phyloP scores from a whole-genome alignment of 1,284 basidiomycete species.

The Malassezia furfur region DNA sequence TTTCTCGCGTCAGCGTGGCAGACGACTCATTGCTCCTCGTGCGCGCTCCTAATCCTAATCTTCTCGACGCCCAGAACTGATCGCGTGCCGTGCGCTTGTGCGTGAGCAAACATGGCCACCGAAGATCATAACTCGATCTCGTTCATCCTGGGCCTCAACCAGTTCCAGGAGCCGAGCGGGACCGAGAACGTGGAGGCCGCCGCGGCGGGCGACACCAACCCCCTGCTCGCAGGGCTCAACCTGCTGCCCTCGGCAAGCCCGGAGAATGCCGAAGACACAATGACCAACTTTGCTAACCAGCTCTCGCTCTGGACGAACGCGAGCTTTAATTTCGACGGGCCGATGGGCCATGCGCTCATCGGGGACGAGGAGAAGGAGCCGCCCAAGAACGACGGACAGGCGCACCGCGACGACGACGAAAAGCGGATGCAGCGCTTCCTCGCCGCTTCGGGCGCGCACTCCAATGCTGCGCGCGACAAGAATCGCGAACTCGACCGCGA shows the following conservation, averaged over 20 bases:
- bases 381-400: slow-evolving; percentile 25
- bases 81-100: too few species aligned
- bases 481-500: slow-evolving; percentile 14
- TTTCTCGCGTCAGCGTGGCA: too few species aligned
- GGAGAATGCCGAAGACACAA: neutral
- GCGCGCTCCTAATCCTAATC: too few species aligned
- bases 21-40: too few species aligned
- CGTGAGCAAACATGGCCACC: slow-evolving; percentile 1
- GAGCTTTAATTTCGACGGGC: slow-evolving; percentile 46
- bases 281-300: slow-evolving; percentile 42
- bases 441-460: slow-evolving; percentile 15
- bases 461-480: slow-evolving; percentile 17
- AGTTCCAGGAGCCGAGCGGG: slow-evolving; percentile 20
- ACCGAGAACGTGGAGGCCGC: slow-evolving; percentile 1
- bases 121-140: slow-evolving; percentile 35
- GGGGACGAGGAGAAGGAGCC: slow-evolving; percentile 44
- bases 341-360: slow-evolving; percentile 44
- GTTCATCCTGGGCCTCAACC: slow-evolving; percentile 40
- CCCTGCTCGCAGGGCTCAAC: slow-evolving; percentile 8
- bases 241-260: neutral
- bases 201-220: neutral
- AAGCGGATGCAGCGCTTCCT: slow-evolving; percentile 19
- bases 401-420: slow-evolving; percentile 28
- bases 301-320: slow-evolving; percentile 47
- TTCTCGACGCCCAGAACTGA: too few species aligned